phyloP scores from a whole-genome alignment of 495 filamentous ascomycete species.

The Aspergillus bertholletiae region DNA sequence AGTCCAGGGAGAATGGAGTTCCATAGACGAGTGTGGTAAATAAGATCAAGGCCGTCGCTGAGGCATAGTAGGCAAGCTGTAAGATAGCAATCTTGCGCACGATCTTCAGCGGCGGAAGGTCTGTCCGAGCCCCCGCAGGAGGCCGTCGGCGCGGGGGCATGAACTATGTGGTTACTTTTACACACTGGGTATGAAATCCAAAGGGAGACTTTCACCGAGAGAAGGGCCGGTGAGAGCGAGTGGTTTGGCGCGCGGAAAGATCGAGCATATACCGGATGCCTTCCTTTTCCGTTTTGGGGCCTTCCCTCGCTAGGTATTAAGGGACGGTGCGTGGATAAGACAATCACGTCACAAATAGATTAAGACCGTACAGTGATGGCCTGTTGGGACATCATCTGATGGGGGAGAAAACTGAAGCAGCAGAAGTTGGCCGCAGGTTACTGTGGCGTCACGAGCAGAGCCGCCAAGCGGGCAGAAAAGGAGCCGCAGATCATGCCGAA shows the following conservation, averaged over 20 bases:
- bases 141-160: constrained; percentile 79
- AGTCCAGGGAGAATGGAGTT: constrained; percentile 59
- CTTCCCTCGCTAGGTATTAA: not conserved
- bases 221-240: not conserved
- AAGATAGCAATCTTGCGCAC: constrained; percentile 80
- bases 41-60: constrained; percentile 70
- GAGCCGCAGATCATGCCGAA: not conserved
- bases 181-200: not conserved
- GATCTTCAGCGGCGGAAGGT: constrained; percentile 82
- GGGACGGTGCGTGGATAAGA: not conserved
- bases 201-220: not conserved
- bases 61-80: constrained; percentile 79
- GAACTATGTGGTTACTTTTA: constrained; percentile 26
- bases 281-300: not conserved
- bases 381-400: not conserved
- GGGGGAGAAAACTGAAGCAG: not conserved
- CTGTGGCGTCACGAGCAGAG: not conserved
- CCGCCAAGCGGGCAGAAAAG: not conserved
- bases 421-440: not conserved
- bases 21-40: constrained; percentile 89
- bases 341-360: not conserved
- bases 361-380: not conserved
- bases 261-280: not conserved
- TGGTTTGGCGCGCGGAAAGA: not conserved
- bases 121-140: constrained; percentile 72